Evolutionary conservation across 1,284 basidiomycete genomes (phyloP).

Genomic region (Heliocybe sulcata): DNA sequence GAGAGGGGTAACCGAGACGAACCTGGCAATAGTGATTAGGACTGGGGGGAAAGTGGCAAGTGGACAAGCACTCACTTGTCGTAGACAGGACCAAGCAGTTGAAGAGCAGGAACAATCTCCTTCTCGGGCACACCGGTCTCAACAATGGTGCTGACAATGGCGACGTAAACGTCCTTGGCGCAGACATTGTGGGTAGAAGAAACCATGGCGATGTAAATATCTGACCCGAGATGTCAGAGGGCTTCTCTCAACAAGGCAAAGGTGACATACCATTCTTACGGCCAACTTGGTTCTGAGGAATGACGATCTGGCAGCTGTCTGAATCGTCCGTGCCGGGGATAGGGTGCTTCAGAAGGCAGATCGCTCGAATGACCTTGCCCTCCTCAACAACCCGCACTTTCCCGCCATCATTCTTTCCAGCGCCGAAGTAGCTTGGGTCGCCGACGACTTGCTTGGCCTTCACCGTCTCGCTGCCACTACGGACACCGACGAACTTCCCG

Average conservation of each 20-base stretch:
- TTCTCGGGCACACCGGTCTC: constrained; percentile 92
- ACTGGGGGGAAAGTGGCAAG: constrained; percentile 3
- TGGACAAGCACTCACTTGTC: constrained; percentile 70
- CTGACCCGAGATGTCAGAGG: constrained; percentile 32
- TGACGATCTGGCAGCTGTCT: constrained; percentile 96
- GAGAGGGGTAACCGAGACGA: constrained; percentile 83
- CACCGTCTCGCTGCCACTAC: constrained; percentile 86
- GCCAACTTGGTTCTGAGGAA: constrained; percentile 97
- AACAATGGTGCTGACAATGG: constrained; percentile 97
- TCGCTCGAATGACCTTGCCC: constrained; percentile 93
- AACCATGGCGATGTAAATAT: constrained; percentile 98
- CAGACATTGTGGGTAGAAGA: constrained; percentile 97
- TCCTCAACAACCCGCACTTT: constrained; percentile 88
- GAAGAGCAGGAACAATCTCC: constrained; percentile 88
- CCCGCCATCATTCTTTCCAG: constrained; percentile 56
- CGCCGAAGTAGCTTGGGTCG: constrained; percentile 96
- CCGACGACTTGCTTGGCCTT: constrained; percentile 98
- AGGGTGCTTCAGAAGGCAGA: constrained; percentile 97
- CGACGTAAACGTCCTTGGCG: constrained; percentile 91
- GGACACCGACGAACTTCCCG: constrained; percentile 93
- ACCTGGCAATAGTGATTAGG: constrained; percentile 41
- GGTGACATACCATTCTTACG: constrained; percentile 80
- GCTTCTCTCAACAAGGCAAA: background rate
- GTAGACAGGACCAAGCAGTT: constrained; percentile 88
- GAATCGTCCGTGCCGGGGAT: constrained; percentile 96